phyloP scores from a whole-genome alignment of 1,284 basidiomycete species.

The Chalciporus sp. region DNA sequence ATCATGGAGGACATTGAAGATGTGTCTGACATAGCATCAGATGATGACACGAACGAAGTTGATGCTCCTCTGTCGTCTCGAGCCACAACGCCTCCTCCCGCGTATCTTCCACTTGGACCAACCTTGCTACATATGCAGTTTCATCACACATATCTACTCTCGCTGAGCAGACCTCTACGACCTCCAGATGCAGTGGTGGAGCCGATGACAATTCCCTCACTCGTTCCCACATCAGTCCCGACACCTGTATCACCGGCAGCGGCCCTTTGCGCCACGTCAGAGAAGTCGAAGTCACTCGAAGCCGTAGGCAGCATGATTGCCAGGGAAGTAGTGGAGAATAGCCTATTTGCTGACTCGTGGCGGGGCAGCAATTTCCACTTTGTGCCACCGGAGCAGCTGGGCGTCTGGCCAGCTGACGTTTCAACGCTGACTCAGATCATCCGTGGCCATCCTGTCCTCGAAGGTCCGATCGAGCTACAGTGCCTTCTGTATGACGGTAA shows the following conservation, averaged over 20 bases:
- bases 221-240: slow-evolving; percentile 59
- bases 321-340: slow-evolving; percentile 68
- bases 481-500: slow-evolving; percentile 43
- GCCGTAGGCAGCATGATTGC: slow-evolving; percentile 61
- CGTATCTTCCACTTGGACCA: slow-evolving; percentile 69
- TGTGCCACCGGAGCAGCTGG: slow-evolving; percentile 25
- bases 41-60: slow-evolving; percentile 37
- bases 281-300: slow-evolving; percentile 67
- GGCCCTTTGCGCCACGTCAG: slow-evolving; percentile 56
- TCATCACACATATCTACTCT: slow-evolving; percentile 58
- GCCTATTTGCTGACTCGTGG: slow-evolving; percentile 70
- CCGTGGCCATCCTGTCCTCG: slow-evolving; percentile 23
- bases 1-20: slow-evolving; percentile 27
- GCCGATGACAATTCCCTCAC: slow-evolving; percentile 41
- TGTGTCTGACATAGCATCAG: slow-evolving; percentile 38
- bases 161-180: slow-evolving; percentile 57
- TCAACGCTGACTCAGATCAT: slow-evolving; percentile 42
- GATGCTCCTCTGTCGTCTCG: slow-evolving; percentile 45
- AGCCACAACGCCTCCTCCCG: slow-evolving; percentile 65
- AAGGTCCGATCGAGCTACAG: slow-evolving; percentile 31
- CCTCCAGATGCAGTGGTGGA: slow-evolving; percentile 54
- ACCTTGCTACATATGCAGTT: slow-evolving; percentile 66
- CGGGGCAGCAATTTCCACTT: slow-evolving; percentile 41
- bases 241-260: slow-evolving; percentile 80
- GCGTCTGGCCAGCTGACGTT: slow-evolving; percentile 60